Base-by-base conservation (phyloP, 495 filamentous ascomycete species). In the Penicillium lividum region DNA sequence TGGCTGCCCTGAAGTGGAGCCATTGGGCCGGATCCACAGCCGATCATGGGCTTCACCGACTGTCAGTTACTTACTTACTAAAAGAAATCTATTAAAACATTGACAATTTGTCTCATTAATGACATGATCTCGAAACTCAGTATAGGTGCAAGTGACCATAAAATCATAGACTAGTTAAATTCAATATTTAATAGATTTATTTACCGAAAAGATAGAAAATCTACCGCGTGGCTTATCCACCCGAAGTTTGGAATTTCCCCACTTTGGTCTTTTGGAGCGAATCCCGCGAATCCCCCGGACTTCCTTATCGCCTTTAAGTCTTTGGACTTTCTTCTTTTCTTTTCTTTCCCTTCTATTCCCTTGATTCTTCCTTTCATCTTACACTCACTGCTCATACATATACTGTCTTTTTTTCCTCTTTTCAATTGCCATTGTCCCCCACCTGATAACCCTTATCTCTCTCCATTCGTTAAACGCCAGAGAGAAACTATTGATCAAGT, bases 41-140 rank as follows among this genome's bases (percentile, higher is more conserved):
- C 60, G 69, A 70, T 73, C 64, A 60, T 33, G 50, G 34, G 34
- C 55, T 44, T 60, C 55, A 62, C 59, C 54, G 55, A 22, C 22
- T 22, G 22, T 22, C 22, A 22, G 22, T 22, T 22, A 22, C 22
- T 22, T 2, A 22, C 22, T 22, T 22, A 22, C 22, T 22, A 22
- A 22, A 22, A 22, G 22, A 22, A 22, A 22, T 22, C 22, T 22
- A 22, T 22, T 22, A 22, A 22, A 22, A 22, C 22, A 22, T 22
- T 1, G 22, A 22, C 54, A 49, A 53, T n/a, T 61, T 57, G 28
- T 16, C 22, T 22, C 22, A 22, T 1, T 22, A 2, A 22, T 22
- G 22, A 22, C 22, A 36, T 36, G 33, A 36, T 36, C 33, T 36
- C 4, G 7, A 9, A 36, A 9, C 10, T 11, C 33, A 36, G 10